These are phyloP conservation scores for Metschnikowia similis DNA, from an alignment of 805 yeast genomes.

Conservation along the genomic window DNA sequence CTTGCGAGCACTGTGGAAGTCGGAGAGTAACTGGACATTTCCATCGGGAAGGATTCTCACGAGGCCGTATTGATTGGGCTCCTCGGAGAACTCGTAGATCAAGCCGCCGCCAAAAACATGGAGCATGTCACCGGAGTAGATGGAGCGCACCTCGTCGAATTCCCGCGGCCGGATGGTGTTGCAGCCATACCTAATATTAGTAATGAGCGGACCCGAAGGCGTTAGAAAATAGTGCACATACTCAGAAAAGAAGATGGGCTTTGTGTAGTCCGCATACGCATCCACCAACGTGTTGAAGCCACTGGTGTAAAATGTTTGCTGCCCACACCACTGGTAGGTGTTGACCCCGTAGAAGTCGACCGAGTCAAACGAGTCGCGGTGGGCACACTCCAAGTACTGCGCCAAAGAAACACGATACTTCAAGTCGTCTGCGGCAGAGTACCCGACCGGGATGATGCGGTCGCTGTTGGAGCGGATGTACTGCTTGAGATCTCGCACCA, in stretches of 20 bases:
- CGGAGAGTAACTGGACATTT: conserved; percentile 42
- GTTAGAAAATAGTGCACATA: conserved; percentile 29
- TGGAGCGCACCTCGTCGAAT: conserved; percentile 70
- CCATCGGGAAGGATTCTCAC: conserved; percentile 47
- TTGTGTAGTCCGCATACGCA: conserved; percentile 63
- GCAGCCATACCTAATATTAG: conserved; percentile 56
- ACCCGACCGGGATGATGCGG: conserved; percentile 82
- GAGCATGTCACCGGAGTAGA: conserved; percentile 71
- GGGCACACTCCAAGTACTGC: conserved; percentile 73
- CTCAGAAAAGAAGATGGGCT: conserved; percentile 87
- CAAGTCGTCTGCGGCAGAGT: conserved; percentile 94
- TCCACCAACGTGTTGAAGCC: conserved; percentile 63
- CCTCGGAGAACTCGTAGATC: conserved; percentile 78
- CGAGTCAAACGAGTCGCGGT: conserved; percentile 44
- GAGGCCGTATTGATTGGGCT: conserved; percentile 73
- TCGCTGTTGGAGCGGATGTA: conserved; percentile 58
- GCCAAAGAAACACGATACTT: conserved; percentile 72
- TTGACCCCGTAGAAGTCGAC: conserved; percentile 83
- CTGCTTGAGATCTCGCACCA: conserved; percentile 74
- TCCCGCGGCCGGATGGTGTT: conserved; percentile 73
- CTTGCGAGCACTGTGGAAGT: conserved; percentile 47
- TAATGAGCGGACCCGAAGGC: not conserved
- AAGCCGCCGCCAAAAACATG: conserved; percentile 80
- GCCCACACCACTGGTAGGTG: conserved; percentile 85
- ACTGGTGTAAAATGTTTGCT: conserved; percentile 73